Base-by-base conservation (phyloP, 768 basidiomycete species). In the Kwoniella shandongensis region DNA sequence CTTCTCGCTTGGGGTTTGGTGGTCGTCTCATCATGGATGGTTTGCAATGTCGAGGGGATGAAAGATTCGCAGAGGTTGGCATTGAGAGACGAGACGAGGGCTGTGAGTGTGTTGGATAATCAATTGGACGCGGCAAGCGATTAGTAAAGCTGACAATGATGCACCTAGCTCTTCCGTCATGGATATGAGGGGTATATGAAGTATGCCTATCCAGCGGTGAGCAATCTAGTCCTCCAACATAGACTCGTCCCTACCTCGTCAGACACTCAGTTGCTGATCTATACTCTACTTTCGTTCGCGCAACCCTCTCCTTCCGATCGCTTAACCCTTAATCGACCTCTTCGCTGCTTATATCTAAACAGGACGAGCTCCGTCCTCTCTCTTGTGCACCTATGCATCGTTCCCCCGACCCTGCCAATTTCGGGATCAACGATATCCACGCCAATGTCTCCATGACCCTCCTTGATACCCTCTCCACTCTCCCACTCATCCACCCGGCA, bases 131-230 rank as follows among this genome's bases (percentile, higher is more conserved):
- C 15, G 23, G 23, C 6, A 40, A 15, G 17, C 22, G 39, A 25
- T 22, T 44, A 22, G 12, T 22, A 22, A 44, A 44, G 10, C 20
- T 11, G 10, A 26, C 25, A 26, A 17, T 17, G 10, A 15, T 44
- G 32, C 13, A 32, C n/a, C n/a, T 17, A 87, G 51, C 78, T 94
- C 4, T 96, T 89, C 87, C 86, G 89, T 70, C 91, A 94, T 79
- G 92, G 91, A 0, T 96, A 86, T 69, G 76, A 89, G 67, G 85
- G 84, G 66, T 96, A 96, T 75, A 93, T 94, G 91, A 81, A 78
- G 44, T 83, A 83, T 72, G 92, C 53, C 45, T 72, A 64, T 72
- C 63, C 59, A 62, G 66, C 53, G 39, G 53, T 77, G 20, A 54
- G 67, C 39, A 8, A 20, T 22, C 7, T 39, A 11, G n/a, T n/a